Conservation (phyloP, 140 eudicot genomes). For the Flaveria floridana region DNA sequence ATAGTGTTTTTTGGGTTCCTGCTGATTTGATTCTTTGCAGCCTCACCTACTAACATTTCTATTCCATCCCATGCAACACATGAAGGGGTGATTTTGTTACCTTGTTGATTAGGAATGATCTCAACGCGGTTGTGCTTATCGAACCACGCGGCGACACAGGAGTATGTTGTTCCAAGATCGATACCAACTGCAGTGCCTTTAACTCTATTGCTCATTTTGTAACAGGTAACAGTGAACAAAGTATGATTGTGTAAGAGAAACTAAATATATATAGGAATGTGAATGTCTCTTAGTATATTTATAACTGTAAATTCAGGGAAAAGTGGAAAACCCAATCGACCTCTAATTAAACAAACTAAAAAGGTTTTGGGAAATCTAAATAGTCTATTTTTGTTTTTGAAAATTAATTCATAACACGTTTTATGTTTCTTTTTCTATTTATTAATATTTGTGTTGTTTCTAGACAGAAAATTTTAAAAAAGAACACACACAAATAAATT, state of each 20-base stretch:
- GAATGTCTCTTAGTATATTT: not conserved
- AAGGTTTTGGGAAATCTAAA: not conserved
- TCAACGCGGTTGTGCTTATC: constrained; percentile 28
- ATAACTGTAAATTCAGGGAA: not conserved
- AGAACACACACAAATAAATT: too few relatives aligned
- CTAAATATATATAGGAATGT: not conserved
- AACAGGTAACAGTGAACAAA: not conserved
- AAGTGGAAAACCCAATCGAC: not conserved
- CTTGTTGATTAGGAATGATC: constrained; percentile 34
- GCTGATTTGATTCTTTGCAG: constrained; percentile 28
- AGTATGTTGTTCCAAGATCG: constrained; percentile 35
- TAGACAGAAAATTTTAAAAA: not conserved
- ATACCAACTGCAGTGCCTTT: constrained; percentile 21
- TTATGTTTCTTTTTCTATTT: not conserved
- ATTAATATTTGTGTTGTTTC: not conserved
- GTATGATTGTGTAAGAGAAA: not conserved
- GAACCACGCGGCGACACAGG: constrained; percentile 32
- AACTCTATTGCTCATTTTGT: too few relatives aligned
- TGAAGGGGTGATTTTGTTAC: constrained; percentile 31
- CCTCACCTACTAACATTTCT: constrained; percentile 18
- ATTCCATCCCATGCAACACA: constrained; percentile 22
- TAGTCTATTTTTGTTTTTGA: not conserved
- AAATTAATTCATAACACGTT: not conserved
- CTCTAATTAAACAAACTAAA: not conserved
- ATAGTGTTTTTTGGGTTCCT: constrained; percentile 25